phyloP scores from a whole-genome alignment of 441 rosid genomes.

The Populus hybrid region DNA sequence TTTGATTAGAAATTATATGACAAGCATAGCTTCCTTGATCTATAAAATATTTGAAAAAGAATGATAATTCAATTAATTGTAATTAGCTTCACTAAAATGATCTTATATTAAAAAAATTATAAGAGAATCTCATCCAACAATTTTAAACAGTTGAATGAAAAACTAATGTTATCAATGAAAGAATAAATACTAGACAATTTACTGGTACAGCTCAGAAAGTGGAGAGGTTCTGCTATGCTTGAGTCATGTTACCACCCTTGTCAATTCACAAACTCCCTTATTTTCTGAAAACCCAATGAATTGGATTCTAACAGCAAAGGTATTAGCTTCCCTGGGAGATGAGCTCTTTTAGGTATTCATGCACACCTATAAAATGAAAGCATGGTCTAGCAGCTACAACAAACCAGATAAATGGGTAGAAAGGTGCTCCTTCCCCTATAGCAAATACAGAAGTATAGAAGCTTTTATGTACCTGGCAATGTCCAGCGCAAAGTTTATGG shows the following conservation, averaged over 20 bases:
- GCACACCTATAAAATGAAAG: background rate
- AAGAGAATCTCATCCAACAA: conserved; percentile 3
- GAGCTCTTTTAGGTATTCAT: background rate
- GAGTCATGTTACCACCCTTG: background rate
- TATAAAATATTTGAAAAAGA: background rate
- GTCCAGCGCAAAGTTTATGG: conserved; percentile 90
- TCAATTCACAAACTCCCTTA: background rate
- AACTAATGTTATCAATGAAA: background rate
- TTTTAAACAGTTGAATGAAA: background rate
- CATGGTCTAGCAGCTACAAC: background rate
- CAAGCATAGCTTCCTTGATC: background rate
- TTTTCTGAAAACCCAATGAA: background rate
- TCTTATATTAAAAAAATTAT: background rate
- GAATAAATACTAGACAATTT: background rate
- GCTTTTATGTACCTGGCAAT: conserved; percentile 64
- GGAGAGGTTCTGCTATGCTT: background rate
- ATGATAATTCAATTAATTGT: background rate
- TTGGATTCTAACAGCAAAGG: background rate
- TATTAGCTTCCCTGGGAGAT: background rate
- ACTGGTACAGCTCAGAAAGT: background rate
- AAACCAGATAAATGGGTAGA: background rate
- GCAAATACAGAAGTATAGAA: background rate
- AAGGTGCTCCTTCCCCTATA: background rate
- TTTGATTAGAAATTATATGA: background rate
- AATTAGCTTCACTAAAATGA: background rate